Evolutionary conservation across 768 basidiomycete genomes (phyloP), one percentile per base, ranked within the genome.

Genomic region (Panaeolus papilionaceus): DNA sequence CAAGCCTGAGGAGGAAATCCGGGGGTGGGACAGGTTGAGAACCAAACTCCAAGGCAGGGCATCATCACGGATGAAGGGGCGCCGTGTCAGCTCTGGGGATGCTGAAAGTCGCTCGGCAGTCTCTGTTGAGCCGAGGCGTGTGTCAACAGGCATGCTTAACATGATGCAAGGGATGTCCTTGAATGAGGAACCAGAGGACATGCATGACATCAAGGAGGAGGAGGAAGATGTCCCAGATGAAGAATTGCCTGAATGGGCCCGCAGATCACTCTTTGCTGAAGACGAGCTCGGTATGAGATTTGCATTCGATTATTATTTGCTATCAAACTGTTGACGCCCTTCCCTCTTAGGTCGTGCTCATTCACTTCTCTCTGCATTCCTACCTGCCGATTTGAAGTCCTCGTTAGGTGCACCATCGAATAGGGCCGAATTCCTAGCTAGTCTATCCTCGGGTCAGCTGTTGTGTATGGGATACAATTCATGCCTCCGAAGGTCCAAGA

Each of bases 381-480:
- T 95, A 4, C 92, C 94, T 0, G 67, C 84, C 1, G 65, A 82
- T 33, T 80, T 94, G n/a, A 81, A 82, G 14, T 73, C 79, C 0
- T 73, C 79, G 8, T 76, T 85, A 2, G 68, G 72, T 5, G 77
- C 83, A 0, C 73, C 81, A 2, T n/a, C 73, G 73, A 40, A 75
- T 67, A 68, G 83, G 75, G 63, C 80, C 66, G 74, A 75, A 0
- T 84, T 93, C 70, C 81, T 93, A 2, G 75, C 79, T 2, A 83
- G 82, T 4, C 80, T 93, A 7, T 85, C 91, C 1, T 94, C 91
- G 3, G 95, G 95, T 0, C 92, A 94, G 72, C 78, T 94, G 9
- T 85, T 96, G 12, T 96, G 95, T 72, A 75, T 83, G 2, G 90
- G 92, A 0, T 95, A 95, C 79, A 97, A 96, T 76, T 77, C 85